Evolutionary conservation across 2,329 filamentous ascomycete genomes (phyloP).

Genomic region (Amylocarpus encephaloides): DNA sequence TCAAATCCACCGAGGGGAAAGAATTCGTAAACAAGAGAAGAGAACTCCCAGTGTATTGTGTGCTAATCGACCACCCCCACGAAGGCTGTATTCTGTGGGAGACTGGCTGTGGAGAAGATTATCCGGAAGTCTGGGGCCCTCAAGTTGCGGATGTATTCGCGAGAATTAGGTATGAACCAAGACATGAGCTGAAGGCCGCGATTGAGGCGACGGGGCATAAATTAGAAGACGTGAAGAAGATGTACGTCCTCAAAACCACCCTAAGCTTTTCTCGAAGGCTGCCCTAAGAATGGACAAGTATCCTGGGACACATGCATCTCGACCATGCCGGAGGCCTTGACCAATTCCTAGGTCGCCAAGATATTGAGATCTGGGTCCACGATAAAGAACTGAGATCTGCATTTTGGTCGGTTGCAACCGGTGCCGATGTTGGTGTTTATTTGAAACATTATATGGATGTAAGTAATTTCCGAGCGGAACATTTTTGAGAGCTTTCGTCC

Average conservation of each 20-base stretch:
- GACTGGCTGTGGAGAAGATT: conserved; percentile 24
- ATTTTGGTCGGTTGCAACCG: conserved; percentile 39
- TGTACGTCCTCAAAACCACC: conserved; percentile 20
- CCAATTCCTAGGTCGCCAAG: conserved; percentile 36
- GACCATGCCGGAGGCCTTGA: conserved; percentile 44
- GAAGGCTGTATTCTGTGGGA: conserved; percentile 26
- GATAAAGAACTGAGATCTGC: conserved; percentile 42
- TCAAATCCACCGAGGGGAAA: conserved; percentile 18
- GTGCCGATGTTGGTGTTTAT: conserved; percentile 36
- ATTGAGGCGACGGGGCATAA: conserved; percentile 36
- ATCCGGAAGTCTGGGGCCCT: conserved; percentile 30
- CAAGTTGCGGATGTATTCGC: conserved; percentile 36
- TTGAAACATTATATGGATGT: conserved; percentile 30
- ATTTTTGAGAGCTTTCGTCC: neutral
- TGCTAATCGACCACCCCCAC: conserved; percentile 26
- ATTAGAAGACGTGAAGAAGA: conserved; percentile 40
- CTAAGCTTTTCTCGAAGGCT: neutral
- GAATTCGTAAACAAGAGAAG: conserved; percentile 23
- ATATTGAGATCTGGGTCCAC: conserved; percentile 41
- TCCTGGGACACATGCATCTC: conserved; percentile 42
- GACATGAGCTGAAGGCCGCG: conserved; percentile 25
- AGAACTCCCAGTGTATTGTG: conserved; percentile 23
- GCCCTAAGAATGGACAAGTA: conserved; percentile 13
- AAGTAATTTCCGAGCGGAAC: neutral
- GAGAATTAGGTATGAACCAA: conserved; percentile 23